Evolutionary conservation across 208 protist genomes (phyloP).

Genomic region (Leishmania lainsoni): DNA sequence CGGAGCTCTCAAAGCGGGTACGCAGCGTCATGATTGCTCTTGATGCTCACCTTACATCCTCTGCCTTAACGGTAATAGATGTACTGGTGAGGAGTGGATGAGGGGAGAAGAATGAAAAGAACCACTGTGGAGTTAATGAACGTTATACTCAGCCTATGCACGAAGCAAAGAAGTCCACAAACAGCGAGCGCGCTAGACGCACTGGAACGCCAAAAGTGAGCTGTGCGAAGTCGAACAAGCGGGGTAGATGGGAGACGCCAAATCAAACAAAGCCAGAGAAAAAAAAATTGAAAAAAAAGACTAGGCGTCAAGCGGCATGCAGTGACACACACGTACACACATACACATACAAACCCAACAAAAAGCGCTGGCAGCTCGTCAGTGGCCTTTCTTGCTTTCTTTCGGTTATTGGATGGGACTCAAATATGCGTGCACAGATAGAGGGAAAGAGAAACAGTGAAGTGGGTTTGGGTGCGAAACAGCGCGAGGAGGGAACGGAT

Average conservation of each 20-base stretch:
- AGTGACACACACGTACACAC: background rate
- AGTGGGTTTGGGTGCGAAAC: too few species aligned
- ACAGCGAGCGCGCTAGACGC: background rate
- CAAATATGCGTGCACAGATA: background rate
- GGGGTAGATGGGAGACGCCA: background rate
- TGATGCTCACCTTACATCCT: background rate
- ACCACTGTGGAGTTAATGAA: background rate
- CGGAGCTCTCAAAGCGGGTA: slow-evolving; percentile 98
- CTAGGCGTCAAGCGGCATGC: background rate
- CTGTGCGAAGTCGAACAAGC: background rate
- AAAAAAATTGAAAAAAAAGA: background rate
- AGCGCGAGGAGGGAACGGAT: too few species aligned
- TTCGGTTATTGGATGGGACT: background rate
- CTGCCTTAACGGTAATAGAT: background rate
- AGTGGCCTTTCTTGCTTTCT: background rate
- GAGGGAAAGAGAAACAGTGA: background rate
- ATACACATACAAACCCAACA: too few species aligned
- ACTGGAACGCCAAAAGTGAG: background rate
- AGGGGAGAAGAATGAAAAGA: too few species aligned
- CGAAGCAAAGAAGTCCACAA: background rate
- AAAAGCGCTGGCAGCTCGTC: background rate
- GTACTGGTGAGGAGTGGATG: background rate
- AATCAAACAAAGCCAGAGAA: background rate
- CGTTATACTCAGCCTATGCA: too few species aligned
- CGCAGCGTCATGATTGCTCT: slow-evolving; percentile 86